Percentiles rank a stretch among this genome's conserved stretches.
Evolutionary conservation across 306 rosid species (phyloP).

Genomic region (Senna siamea): DNA sequence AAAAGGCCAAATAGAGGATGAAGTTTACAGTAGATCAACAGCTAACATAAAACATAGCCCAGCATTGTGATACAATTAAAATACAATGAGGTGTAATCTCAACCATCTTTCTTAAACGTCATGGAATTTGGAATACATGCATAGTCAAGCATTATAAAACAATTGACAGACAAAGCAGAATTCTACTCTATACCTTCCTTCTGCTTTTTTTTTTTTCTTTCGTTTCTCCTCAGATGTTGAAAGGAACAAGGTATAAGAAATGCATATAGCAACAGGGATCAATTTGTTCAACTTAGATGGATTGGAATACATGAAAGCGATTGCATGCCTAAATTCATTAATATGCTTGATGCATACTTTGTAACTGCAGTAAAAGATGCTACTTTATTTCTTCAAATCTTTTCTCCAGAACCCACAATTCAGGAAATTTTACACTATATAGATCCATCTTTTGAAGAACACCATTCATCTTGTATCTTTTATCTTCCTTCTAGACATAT

Average conservation of each 20-base stretch:
- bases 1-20: neutral
- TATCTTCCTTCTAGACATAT: constrained; percentile 1
- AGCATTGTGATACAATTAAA: neutral
- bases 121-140: neutral
- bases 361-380: neutral
- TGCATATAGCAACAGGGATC: neutral
- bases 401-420: neutral
- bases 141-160: neutral
- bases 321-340: neutral
- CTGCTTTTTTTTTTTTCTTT: neutral
- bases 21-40: neutral
- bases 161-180: neutral
- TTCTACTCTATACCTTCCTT: neutral
- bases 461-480: constrained; percentile 22
- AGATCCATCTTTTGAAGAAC: constrained; percentile 6
- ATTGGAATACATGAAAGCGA: neutral
- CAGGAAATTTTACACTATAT: neutral
- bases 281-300: neutral
- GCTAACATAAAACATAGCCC: neutral
- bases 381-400: neutral
- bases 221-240: neutral
- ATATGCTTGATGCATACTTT: neutral
- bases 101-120: neutral
- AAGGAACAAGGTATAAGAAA: neutral
- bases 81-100: neutral